Conservation (phyloP, 768 basidiomycete genomes). For the Agrocybe praecox region DNA sequence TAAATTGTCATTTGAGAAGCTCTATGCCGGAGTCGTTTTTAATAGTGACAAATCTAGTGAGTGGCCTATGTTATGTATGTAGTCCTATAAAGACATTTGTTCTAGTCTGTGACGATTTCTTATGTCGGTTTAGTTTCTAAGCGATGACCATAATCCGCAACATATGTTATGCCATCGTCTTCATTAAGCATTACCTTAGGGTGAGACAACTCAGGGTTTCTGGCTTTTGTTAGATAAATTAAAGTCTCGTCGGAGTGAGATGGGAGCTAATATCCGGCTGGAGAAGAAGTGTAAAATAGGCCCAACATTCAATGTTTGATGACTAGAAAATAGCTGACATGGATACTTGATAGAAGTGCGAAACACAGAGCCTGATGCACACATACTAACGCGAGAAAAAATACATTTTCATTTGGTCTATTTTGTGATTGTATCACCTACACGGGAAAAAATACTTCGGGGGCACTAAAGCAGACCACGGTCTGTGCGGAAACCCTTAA, state of each 20-base stretch:
- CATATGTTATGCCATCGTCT: background rate
- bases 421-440: too few relatives aligned
- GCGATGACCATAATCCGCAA: background rate
- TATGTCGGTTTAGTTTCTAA: background rate
- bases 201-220: background rate
- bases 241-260: background rate
- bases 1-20: background rate
- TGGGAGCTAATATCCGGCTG: background rate
- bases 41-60: background rate
- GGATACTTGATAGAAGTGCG: background rate
- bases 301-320: background rate
- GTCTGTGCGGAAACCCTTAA: too few relatives aligned
- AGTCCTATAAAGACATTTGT: background rate
- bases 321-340: background rate
- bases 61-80: too few relatives aligned
- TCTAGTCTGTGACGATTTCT: background rate
- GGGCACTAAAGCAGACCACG: too few relatives aligned
- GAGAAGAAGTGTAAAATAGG: background rate
- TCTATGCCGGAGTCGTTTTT: background rate
- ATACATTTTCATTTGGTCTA: background rate
- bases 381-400: background rate
- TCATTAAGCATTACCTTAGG: background rate
- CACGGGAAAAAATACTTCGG: too few relatives aligned
- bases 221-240: background rate
- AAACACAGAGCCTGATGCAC: too few relatives aligned